Evolutionary conservation across 1,284 basidiomycete genomes (phyloP).

Genomic region (Melanopsichium pennsylvanicum): DNA sequence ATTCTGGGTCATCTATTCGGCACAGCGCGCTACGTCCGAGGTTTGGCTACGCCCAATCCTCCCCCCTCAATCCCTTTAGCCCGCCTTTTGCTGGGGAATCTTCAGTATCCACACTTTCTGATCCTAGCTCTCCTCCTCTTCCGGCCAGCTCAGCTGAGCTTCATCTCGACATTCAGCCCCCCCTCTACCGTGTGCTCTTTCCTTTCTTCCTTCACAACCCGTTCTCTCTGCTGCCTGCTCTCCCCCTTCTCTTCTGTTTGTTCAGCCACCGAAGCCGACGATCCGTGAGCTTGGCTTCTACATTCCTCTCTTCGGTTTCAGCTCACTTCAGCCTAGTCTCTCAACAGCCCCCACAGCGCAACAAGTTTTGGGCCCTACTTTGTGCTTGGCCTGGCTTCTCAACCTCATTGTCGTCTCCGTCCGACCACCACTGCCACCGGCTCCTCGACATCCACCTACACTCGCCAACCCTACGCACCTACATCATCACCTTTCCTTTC

Average conservation of each 20-base stretch:
- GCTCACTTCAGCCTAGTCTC: slow-evolving; percentile 15
- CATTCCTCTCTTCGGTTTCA: slow-evolving; percentile 35
- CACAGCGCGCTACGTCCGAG: too few species aligned
- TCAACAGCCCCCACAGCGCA: background rate
- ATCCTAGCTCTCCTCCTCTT: too few species aligned
- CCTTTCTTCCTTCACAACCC: slow-evolving; percentile 14
- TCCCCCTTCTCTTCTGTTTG: slow-evolving; percentile 22
- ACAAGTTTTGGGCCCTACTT: too few species aligned
- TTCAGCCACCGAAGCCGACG: slow-evolving; percentile 31
- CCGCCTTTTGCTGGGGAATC: background rate
- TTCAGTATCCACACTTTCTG: too few species aligned
- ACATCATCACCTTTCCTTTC: background rate
- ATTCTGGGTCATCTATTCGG: slow-evolving; percentile 1
- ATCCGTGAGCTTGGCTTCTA: slow-evolving; percentile 13
- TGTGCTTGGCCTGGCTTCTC: background rate
- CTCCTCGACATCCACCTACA: background rate
- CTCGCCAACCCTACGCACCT: background rate
- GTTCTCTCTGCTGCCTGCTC: slow-evolving; percentile 4
- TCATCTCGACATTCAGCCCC: background rate
- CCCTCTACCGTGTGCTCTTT: background rate
- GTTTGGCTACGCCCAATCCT: background rate
- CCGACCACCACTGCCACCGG: background rate
- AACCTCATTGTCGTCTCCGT: too few species aligned
- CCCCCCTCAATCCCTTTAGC: background rate
- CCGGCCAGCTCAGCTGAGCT: slow-evolving; percentile 4